Evolutionary conservation across 2,329 filamentous ascomycete genomes (phyloP), one percentile per base, ranked within the genome.

Genomic region (Macrophomina pseudophaseolina): DNA sequence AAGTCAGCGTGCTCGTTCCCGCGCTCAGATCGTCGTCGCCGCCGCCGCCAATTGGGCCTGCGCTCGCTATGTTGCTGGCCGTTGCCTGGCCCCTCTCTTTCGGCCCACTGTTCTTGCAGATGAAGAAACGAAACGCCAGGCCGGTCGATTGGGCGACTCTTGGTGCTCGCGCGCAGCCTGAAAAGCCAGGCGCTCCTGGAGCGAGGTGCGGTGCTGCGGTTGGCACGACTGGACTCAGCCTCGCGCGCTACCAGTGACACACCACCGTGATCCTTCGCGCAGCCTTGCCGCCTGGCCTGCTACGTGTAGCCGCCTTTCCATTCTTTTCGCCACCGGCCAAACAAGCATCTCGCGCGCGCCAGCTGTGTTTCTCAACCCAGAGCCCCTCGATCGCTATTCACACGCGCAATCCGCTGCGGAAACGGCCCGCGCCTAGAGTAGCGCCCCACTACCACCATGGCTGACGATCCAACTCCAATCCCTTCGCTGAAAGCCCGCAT

Each of bases 401-500:
- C 52, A 58, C n/a, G 14, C 63, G 63, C 51, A 54, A 33, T 7
- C 32, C 52, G 52, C 63, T n/a, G 44, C 63, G 42, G 40, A 35
- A 65, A 35, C 51, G 51, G 53, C 63, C 63, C 48, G 48, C 62
- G 30, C 56, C 40, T 48, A 33, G 40, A 23, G 23, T 60, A 60
- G 56, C 56, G 56, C 48, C 42, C 64, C 56, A 38, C 49, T 33
- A 52, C 64, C 70, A 71, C 66, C 52, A 79, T 79, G 77, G 68
- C 68, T 30, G 68, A 69, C 38, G 65, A 66, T 14, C 49, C 54
- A 35, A 40, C 58, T 16, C 66, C 69, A 9, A 46, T 59, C 33
- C 58, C 62, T 4, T 79, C 80, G 23, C 81, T 84, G 71, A 79
- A 78, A 68, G 78, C 80, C 56, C 80, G 82, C 67, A 84, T 84